Evolutionary conservation across 495 filamentous ascomycete species (phyloP).

Genomic region (Penicillium daleae): DNA sequence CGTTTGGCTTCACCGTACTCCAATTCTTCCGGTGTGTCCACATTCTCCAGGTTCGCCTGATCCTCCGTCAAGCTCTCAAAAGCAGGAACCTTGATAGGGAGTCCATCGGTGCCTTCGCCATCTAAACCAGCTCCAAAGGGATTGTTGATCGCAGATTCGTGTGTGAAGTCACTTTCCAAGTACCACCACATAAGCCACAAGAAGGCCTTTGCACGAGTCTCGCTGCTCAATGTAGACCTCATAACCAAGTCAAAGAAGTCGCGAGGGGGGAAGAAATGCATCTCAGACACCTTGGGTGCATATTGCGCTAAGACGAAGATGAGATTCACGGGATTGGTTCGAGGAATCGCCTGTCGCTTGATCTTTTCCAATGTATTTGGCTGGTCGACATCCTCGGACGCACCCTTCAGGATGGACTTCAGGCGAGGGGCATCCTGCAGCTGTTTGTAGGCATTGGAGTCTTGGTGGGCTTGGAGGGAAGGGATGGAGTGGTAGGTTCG

Average conservation of each 20-base stretch:
- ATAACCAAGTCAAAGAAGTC: constrained; percentile 98
- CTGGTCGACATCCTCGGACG: constrained; percentile 89
- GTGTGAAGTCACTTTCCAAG: constrained; percentile 91
- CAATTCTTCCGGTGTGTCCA: constrained; percentile 84
- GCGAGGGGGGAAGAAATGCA: constrained; percentile 80
- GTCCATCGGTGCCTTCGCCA: constrained; percentile 60
- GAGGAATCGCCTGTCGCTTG: constrained; percentile 65
- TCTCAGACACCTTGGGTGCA: constrained; percentile 87
- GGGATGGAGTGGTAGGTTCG: constrained; percentile 98
- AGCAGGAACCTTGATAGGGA: constrained; percentile 78
- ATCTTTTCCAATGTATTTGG: constrained; percentile 85
- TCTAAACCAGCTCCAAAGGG: constrained; percentile 82
- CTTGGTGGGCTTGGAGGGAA: constrained; percentile 90
- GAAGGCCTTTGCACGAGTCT: constrained; percentile 84
- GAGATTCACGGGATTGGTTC: constrained; percentile 95
- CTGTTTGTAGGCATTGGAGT: constrained; percentile 96
- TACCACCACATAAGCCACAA: constrained; percentile 99
- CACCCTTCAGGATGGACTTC: constrained; percentile 97
- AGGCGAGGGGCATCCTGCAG: constrained; percentile 94
- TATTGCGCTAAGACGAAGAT: constrained; percentile 94
- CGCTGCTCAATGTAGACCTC: constrained; percentile 79
- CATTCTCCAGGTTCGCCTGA: constrained; percentile 80
- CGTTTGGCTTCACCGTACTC: constrained; percentile 86
- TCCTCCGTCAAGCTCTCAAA: constrained; percentile 78
- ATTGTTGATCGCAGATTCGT: constrained; percentile 80